These are phyloP conservation scores for Apiospora pterosperma DNA, from an alignment of 2,329 filamentous ascomycete genomes.

Conservation along the genomic window DNA sequence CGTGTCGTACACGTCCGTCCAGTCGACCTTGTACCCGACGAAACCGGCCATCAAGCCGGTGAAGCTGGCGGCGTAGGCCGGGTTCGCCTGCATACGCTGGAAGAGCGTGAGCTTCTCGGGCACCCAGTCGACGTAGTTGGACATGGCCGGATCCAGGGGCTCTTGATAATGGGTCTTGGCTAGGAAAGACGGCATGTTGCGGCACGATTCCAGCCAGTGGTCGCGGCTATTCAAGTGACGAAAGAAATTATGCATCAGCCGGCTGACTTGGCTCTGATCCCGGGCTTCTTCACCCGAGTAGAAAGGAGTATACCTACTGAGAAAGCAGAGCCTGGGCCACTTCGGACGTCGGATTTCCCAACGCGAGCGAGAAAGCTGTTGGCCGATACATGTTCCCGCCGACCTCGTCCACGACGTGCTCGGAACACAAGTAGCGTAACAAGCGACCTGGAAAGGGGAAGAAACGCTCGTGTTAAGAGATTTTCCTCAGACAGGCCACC, in stretches of 20 bases:
- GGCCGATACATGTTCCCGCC: conserved; percentile 22
- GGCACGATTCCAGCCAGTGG: no score
- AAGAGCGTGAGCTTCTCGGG: conserved; percentile 18
- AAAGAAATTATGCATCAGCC: neutral
- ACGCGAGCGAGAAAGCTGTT: conserved; percentile 20
- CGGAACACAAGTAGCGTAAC: conserved; percentile 18
- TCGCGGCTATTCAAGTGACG: no score
- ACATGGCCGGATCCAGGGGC: conserved; percentile 13
- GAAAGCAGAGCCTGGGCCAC: conserved; percentile 21
- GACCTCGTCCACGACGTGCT: conserved; percentile 19
- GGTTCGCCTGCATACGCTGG: conserved; percentile 13
- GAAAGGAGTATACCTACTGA: conserved; percentile 11
- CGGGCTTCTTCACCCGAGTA: neutral
- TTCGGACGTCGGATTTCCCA: conserved; percentile 19
- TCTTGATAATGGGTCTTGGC: conserved; percentile 11
- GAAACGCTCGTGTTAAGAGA: no score
- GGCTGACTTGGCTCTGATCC: no score
- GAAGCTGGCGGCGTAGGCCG: conserved; percentile 16
- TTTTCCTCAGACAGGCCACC: neutral
- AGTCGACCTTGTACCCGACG: conserved; percentile 16
- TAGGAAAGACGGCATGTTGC: conserved; percentile 11
- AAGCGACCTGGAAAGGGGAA: conserved; percentile 18
- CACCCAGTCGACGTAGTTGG: conserved; percentile 14
- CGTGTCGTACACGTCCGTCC: conserved; percentile 23
- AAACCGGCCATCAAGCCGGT: conserved; percentile 20